Evolutionary conservation across 2,329 filamentous ascomycete genomes (phyloP), one percentile per base, ranked within the genome.

Genomic region (Ascochyta koolunga): DNA sequence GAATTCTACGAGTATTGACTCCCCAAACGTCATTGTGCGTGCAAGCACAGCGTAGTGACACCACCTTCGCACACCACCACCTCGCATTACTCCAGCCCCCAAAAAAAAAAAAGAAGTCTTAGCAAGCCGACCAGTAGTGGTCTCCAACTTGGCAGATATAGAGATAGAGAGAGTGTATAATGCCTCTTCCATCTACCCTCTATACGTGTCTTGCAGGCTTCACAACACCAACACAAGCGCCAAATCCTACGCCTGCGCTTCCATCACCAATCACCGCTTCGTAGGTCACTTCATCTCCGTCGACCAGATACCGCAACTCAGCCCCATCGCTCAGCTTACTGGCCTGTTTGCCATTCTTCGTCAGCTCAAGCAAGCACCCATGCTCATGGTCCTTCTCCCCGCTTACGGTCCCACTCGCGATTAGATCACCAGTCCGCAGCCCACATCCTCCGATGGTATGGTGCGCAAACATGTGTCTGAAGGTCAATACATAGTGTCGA

Each of bases 391-490:
- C 61, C 7, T 67, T 69, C 31, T 69, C 61, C 5, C 77, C 77
- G 6, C 73, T 77, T 15, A 80, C 76, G 0, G 78, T 80, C 10
- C 78, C 78, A n/a, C 72, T 77, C 0, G 76, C 78, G 3, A 80
- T 64, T 38, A 80, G 56, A 64, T 80, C 77, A 9, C 77, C 78
- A 0, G 74, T 75, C 21, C 72, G 59, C 50, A 79, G 68, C 0
- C 70, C 73, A 54, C 76, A 78, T 3, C 76, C 76, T n/a, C 74
- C 73, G 15, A 75, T 70, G 0, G 76, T 72, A 44, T 79, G 76
- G 53, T 79, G 78, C 1, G 76, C 73, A 11, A 79, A 60, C 64
- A 78, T 76, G 45, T 79, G 77, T 41, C 75, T 70, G n/a, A 78
- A 76, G 11, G 77, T 79, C 77, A 80, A 46, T 78, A 78, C 64